Evolutionary conservation across 179 eudicot genomes (phyloP).

Genomic region (Sideroxylon spinosum): DNA sequence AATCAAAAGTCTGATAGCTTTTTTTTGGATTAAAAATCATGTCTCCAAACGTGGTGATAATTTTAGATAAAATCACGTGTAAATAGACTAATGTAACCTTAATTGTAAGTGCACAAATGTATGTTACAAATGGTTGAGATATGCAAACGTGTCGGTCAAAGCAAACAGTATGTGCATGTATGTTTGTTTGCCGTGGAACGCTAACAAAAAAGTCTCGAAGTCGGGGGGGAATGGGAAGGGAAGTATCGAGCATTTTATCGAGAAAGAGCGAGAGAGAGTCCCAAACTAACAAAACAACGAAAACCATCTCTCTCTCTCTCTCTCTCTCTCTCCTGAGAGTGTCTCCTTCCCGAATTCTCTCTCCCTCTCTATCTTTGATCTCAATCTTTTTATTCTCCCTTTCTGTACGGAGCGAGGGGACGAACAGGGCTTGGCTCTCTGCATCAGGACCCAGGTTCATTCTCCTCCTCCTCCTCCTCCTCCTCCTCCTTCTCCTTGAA

Average conservation of each 20-base stretch:
- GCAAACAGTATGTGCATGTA: no score
- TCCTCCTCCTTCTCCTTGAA: background rate
- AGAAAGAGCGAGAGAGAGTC: background rate
- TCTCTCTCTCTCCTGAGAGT: background rate
- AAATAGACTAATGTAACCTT: no score
- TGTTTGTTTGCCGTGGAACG: background rate
- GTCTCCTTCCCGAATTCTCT: background rate
- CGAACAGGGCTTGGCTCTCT: background rate
- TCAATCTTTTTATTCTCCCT: no score
- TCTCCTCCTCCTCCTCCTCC: background rate
- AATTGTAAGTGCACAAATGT: no score
- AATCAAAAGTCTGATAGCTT: no score
- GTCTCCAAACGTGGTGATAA: no score
- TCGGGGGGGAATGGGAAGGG: background rate
- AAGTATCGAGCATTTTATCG: background rate
- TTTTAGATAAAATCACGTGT: no score
- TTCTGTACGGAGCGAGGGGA: background rate
- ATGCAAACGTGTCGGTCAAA: no score
- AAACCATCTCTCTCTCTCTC: background rate
- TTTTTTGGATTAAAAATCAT: no score
- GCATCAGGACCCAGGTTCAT: constrained; percentile 8
- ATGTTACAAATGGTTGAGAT: no score
- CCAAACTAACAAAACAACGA: background rate
- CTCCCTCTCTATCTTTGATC: background rate
- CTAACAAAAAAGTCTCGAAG: background rate